Conservation (phyloP, 345 rosid species). For the Bruguiera parviflora region DNA sequence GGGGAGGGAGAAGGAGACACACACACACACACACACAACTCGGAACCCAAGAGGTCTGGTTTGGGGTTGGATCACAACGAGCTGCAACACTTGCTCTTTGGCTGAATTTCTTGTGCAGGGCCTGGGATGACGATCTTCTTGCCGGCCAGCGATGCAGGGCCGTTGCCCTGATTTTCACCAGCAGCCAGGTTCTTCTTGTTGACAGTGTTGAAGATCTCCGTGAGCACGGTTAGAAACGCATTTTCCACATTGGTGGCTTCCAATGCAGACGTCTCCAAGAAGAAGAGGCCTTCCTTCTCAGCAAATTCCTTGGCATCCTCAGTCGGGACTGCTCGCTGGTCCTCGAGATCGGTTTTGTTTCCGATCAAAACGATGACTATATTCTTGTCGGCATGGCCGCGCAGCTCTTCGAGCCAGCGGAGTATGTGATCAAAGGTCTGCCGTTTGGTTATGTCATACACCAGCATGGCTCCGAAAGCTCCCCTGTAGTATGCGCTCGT, state of each 20-base stretch:
- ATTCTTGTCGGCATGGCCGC: constrained; percentile 77
- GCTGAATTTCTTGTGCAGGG: constrained; percentile 63
- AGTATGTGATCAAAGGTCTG: constrained; percentile 82
- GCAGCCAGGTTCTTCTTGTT: constrained; percentile 75
- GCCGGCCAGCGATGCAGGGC: constrained; percentile 55
- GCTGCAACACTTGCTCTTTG: constrained; percentile 57
- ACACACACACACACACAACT: constrained; percentile 1
- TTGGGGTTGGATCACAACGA: constrained; percentile 34
- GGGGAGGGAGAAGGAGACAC: background rate
- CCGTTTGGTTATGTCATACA: constrained; percentile 65
- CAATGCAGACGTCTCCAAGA: constrained; percentile 73
- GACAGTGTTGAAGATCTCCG: constrained; percentile 65
- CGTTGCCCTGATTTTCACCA: constrained; percentile 48
- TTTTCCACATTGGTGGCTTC: constrained; percentile 69
- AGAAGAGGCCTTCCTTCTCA: constrained; percentile 73
- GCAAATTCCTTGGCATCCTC: constrained; percentile 82
- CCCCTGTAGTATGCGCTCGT: constrained; percentile 87
- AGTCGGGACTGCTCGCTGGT: constrained; percentile 55
- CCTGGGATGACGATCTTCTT: constrained; percentile 68
- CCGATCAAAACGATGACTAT: constrained; percentile 72
- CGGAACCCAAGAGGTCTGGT: background rate
- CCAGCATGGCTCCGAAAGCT: constrained; percentile 89
- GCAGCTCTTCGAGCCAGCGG: constrained; percentile 78
- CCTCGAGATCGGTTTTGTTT: constrained; percentile 67
- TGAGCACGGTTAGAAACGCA: constrained; percentile 63